phyloP scores from a whole-genome alignment of 148 eudicot species.

The Nyssa sinensis region DNA sequence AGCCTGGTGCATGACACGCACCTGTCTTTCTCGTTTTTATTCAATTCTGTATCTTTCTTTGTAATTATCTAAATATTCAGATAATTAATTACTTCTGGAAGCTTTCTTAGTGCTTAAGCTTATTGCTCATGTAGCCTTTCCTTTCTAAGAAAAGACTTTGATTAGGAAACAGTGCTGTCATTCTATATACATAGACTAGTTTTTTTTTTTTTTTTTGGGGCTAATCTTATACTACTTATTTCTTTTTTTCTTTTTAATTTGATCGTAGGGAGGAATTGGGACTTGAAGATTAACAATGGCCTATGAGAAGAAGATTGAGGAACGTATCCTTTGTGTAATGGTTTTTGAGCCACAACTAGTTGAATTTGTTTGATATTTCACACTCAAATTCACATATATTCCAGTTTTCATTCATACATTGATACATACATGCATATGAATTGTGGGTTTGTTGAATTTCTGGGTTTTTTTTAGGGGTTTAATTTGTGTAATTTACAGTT shows the following conservation, averaged over 20 bases:
- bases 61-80: too few species aligned
- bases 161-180: neutral
- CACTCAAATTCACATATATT: neutral
- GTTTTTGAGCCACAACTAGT: neutral
- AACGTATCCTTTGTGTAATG: conserved; percentile 29
- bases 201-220: neutral
- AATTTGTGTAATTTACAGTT: too few species aligned
- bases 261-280: conserved; percentile 15
- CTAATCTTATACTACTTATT: neutral
- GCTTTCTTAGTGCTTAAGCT: neutral
- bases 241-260: too few species aligned
- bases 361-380: neutral
- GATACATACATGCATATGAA: neutral
- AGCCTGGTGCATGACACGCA: neutral
- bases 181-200: neutral
- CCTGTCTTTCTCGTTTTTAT: neutral
- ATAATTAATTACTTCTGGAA: neutral
- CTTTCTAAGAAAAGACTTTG: neutral
- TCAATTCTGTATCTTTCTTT: too few species aligned
- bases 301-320: conserved; percentile 35
- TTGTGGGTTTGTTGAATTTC: neutral
- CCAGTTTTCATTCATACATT: too few species aligned
- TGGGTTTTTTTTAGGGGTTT: too few species aligned
- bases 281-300: conserved; percentile 30
- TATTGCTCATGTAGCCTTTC: neutral